Conservation (phyloP, 768 basidiomycete genomes). For the Boletus rex-veris region DNA sequence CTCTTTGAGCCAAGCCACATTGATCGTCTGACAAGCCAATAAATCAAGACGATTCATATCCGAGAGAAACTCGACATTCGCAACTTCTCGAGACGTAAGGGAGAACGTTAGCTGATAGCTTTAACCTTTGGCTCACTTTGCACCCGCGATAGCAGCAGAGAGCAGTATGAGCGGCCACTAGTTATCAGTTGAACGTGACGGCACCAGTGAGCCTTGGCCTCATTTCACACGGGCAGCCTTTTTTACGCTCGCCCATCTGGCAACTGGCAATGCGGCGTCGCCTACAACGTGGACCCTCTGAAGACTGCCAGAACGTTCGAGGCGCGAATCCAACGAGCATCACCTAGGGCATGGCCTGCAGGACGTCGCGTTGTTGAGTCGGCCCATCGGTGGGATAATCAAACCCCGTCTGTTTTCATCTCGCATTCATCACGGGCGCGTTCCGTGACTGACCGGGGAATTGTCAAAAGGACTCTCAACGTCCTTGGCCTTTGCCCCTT, state of each 20-base stretch:
- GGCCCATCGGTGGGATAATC: neutral
- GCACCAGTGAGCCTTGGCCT: no score
- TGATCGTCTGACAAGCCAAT: conserved; percentile 14
- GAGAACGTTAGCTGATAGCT: no score
- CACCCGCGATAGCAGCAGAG: no score
- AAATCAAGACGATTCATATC: conserved; percentile 21
- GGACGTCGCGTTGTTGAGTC: conserved; percentile 19
- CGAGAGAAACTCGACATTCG: conserved; percentile 5
- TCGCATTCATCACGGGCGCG: conserved; percentile 8
- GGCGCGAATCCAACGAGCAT: conserved; percentile 16
- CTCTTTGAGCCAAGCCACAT: neutral
- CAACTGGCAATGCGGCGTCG: no score
- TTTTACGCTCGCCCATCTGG: no score
- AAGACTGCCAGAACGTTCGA: neutral
- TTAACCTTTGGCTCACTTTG: neutral
- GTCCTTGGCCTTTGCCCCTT: neutral
- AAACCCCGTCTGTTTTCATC: conserved; percentile 16
- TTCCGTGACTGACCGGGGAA: conserved; percentile 17
- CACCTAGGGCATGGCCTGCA: conserved; percentile 12
- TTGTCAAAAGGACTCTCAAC: no score
- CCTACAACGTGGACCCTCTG: no score
- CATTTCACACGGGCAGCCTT: neutral
- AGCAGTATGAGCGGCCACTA: no score
- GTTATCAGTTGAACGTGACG: no score
- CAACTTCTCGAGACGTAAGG: no score